Evolutionary conservation across 179 eudicot species (phyloP).

Genomic region (Vitellaria paradoxa): DNA sequence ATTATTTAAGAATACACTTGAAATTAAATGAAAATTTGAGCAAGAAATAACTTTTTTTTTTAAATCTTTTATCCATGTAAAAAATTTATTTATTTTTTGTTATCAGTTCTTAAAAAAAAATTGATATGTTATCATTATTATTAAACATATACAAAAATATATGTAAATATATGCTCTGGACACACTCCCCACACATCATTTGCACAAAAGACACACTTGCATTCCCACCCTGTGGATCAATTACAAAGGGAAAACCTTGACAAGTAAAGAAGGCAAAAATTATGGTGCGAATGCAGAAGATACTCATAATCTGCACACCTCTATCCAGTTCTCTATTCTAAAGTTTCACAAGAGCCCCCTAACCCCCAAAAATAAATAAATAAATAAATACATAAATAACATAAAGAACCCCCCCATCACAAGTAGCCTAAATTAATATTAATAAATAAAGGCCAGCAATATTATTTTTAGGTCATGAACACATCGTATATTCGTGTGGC

Average conservation of each 20-base stretch:
- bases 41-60: no score
- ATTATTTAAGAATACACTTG: no score
- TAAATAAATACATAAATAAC: no score
- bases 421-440: background rate
- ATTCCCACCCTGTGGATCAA: background rate
- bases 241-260: background rate
- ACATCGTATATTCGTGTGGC: background rate
- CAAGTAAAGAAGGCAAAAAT: background rate
- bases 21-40: no score
- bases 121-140: no score
- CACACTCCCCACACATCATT: background rate
- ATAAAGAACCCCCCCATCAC: background rate
- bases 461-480: background rate
- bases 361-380: background rate
- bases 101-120: no score
- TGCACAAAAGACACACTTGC: background rate
- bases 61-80: no score
- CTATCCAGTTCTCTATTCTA: background rate
- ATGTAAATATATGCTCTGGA: background rate
- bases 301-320: background rate
- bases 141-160: no score
- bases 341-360: background rate
- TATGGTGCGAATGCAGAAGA: background rate
- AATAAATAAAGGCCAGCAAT: background rate
- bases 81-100: no score